These are phyloP conservation scores for Kluyveromyces aestuarii DNA, from an alignment of 805 yeast species.

Conservation along the genomic window DNA sequence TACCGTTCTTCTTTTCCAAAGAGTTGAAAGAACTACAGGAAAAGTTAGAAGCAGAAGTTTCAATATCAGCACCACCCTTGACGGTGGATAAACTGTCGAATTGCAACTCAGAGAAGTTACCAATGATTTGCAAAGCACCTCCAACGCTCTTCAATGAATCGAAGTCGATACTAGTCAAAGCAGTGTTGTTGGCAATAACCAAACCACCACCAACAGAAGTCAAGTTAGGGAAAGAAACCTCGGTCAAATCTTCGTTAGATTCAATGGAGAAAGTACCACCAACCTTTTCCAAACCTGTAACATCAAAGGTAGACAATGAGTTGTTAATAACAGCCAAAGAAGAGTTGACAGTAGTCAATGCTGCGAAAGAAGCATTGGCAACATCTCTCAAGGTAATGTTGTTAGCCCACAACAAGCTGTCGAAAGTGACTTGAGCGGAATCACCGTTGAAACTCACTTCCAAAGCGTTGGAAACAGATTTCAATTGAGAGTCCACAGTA, in stretches of 20 bases:
- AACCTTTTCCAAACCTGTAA: slow-evolving; percentile 47
- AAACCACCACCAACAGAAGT: slow-evolving; percentile 87
- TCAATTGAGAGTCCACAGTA: slow-evolving; percentile 61
- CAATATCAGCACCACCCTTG: slow-evolving; percentile 85
- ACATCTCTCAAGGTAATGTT: slow-evolving; percentile 80
- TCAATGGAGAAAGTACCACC: slow-evolving; percentile 76
- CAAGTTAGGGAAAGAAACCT: slow-evolving; percentile 60
- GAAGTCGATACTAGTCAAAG: slow-evolving; percentile 64
- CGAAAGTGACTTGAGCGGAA: slow-evolving; percentile 57
- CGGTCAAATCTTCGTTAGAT: slow-evolving; percentile 65
- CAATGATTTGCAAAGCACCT: slow-evolving; percentile 80
- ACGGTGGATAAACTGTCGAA: slow-evolving; percentile 68
- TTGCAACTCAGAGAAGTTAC: slow-evolving; percentile 74
- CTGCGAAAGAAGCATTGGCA: slow-evolving; percentile 58
- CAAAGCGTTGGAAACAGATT: slow-evolving; percentile 64
- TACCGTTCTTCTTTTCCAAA: slow-evolving; percentile 67
- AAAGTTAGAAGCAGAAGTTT: slow-evolving; percentile 60
- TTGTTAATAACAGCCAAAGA: slow-evolving; percentile 75
- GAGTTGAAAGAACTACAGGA: slow-evolving; percentile 70
- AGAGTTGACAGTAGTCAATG: slow-evolving; percentile 65
- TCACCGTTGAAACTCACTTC: slow-evolving; percentile 82
- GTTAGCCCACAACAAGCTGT: slow-evolving; percentile 74
- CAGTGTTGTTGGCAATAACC: slow-evolving; percentile 75
- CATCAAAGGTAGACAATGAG: slow-evolving; percentile 46
- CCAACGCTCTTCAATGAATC: slow-evolving; percentile 61